Base-by-base conservation (phyloP, 2,329 filamentous ascomycete genomes). In the Volutella citrinella region DNA sequence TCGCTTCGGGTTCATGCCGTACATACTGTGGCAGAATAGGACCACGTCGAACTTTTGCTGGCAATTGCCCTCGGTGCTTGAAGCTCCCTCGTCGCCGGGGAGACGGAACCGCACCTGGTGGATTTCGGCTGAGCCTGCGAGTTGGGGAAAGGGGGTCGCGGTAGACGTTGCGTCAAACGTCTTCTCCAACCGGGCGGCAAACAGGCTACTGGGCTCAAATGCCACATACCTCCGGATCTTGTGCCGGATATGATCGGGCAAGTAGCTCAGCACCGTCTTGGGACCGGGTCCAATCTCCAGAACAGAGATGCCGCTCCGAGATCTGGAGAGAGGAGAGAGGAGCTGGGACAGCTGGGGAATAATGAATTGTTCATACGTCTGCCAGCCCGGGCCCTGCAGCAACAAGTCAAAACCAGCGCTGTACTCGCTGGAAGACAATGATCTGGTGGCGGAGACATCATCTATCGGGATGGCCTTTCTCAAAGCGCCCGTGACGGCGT, bases 11-110 rank as follows among this genome's bases (percentile, higher is more conserved):
- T 61, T 63, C 69, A 82, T 73, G 39, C 74, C 75, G 43, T 82
- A 80, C 69, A 82, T 70, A 58, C 78, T 80, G 51, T 82, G 77
- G 44, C 76, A 82, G 55, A 82, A 78, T 5, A 83, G 48, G 13
- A 82, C 52, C 24, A 80, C 10, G 42, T 82, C 68, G 46, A 69
- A 82, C 38, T 60, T 67, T 15, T 64, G 52, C 19, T 57, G 45
- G 2, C 30, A 19, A 34, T 54, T 42, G 19, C 24, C 46, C 10
- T 34, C 50, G 31, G 35, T 36, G 32, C 28, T 51, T 35, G 36
- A 43, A 23, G 27, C 43, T 10, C 8, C 26, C 28, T n/a, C 44
- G 16, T 53, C 44, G 25, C 40, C 45, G 7, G 64, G 36, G n/a
- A 54, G 35, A 38, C 10, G 40, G 45, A 78, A 77, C 9, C 62